Conservation (phyloP, 768 basidiomycete species). For the Pilatotrama ljubarskyi region DNA sequence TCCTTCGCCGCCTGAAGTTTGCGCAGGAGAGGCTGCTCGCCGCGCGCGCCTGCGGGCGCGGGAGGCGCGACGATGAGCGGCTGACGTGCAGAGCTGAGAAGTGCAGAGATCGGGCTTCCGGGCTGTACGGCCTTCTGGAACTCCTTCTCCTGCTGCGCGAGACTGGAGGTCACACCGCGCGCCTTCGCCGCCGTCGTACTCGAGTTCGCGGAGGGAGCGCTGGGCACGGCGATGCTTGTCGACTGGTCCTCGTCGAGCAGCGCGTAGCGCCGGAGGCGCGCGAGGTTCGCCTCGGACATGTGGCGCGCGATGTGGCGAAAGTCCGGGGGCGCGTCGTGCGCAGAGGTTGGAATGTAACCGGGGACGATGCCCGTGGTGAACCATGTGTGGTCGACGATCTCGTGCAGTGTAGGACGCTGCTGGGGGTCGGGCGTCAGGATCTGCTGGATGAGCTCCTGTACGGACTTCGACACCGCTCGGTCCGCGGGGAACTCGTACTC, state of each 20-base stretch:
- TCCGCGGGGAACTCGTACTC: conserved; percentile 90
- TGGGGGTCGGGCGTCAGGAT: conserved; percentile 87
- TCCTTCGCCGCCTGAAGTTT: conserved; percentile 57
- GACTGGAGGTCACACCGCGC: conserved; percentile 54
- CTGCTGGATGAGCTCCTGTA: conserved; percentile 73
- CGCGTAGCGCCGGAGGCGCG: conserved; percentile 59
- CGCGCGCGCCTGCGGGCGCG: conserved; percentile 32
- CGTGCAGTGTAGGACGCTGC: conserved; percentile 77
- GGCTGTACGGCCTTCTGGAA: conserved; percentile 97
- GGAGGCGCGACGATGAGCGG: conserved; percentile 68
- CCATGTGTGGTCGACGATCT: conserved; percentile 84
- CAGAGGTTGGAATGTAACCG: conserved; percentile 73
- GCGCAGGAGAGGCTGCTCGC: conserved; percentile 45
- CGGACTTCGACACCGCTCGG: conserved; percentile 66
- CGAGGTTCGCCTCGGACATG: conserved; percentile 69
- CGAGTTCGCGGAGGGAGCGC: conserved; percentile 27
- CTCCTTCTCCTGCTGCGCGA: conserved; percentile 90
- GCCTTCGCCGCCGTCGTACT: conserved; percentile 22
- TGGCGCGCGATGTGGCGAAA: conserved; percentile 65
- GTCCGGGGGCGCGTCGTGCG: conserved; percentile 73
- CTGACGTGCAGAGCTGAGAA: conserved; percentile 86
- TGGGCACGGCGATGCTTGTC: conserved; percentile 45
- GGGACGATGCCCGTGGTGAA: conserved; percentile 84
- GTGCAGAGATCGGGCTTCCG: conserved; percentile 88
- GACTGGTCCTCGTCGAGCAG: conserved; percentile 64